Evolutionary conservation across 495 filamentous ascomycete genomes (phyloP).

Genomic region (Penicillium silybi): DNA sequence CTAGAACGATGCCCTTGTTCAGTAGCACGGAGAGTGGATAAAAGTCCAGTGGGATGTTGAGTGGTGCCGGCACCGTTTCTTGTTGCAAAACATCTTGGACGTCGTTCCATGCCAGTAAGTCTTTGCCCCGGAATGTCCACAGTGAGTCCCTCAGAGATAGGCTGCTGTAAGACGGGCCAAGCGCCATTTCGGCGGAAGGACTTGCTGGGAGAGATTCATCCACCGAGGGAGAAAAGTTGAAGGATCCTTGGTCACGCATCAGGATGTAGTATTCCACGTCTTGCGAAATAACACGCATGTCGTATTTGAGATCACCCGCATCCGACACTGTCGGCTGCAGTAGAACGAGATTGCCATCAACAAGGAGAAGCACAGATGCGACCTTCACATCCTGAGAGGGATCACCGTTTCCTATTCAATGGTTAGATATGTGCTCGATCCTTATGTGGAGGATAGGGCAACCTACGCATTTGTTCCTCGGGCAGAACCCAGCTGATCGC

Average conservation of each 20-base stretch:
- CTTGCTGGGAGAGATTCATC: constrained; percentile 48
- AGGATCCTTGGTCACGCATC: constrained; percentile 77
- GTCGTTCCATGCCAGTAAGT: constrained; percentile 81
- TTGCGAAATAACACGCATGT: constrained; percentile 94
- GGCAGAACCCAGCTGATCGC: constrained; percentile 95
- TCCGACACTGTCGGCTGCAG: constrained; percentile 79
- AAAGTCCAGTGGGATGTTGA: constrained; percentile 69
- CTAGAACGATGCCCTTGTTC: constrained; percentile 81
- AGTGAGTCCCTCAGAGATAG: constrained; percentile 75
- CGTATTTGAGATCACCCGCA: constrained; percentile 82
- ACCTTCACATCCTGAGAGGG: constrained; percentile 94
- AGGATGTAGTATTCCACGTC: constrained; percentile 93
- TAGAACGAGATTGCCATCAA: constrained; percentile 93
- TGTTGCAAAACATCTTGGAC: constrained; percentile 76
- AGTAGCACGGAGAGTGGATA: constrained; percentile 87
- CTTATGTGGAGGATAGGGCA: background rate
- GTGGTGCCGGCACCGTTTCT: constrained; percentile 41
- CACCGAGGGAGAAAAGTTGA: constrained; percentile 37
- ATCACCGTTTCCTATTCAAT: constrained; percentile 69
- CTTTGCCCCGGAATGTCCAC: constrained; percentile 87
- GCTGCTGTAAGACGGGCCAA: constrained; percentile 40
- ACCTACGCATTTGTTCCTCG: constrained; percentile 77
- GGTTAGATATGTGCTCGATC: constrained; percentile 14
- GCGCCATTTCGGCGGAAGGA: constrained; percentile 46
- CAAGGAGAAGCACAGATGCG: constrained; percentile 88